A percentile compares a stretch with the other conserved stretches of the same genome.
phyloP scores from a whole-genome alignment of 495 filamentous ascomycete genomes.

The Trichoderma erinaceum region DNA sequence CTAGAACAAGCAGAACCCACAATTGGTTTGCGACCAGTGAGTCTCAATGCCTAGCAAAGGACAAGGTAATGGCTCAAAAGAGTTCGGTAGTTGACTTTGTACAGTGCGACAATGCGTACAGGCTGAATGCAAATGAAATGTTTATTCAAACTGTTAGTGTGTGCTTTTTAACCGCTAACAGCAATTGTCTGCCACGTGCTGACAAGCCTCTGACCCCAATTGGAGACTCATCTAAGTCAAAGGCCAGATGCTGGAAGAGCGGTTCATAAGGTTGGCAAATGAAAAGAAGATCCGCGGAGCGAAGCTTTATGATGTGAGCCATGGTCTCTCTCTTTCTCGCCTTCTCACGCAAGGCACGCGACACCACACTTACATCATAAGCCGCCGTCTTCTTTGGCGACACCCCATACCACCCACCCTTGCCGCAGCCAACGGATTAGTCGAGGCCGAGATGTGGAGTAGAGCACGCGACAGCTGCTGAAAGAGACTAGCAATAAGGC shows the following conservation, averaged over 20 bases:
- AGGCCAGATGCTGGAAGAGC: background rate
- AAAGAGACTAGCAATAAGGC: background rate
- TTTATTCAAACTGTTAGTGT: background rate
- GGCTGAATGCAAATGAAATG: background rate
- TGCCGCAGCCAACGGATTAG: background rate
- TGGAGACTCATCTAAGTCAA: background rate
- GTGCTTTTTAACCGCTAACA: background rate
- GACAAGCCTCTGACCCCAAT: background rate
- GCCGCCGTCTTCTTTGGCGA: background rate
- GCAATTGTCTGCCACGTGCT: background rate
- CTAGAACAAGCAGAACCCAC: no score
- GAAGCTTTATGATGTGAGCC: slow-evolving; percentile 13
- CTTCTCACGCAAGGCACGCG: background rate
- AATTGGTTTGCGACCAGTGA: no score
- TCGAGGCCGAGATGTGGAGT: background rate
- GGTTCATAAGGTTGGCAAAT: background rate
- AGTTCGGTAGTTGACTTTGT: background rate
- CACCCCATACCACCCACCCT: background rate
- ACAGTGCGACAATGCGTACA: background rate
- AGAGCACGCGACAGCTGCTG: slow-evolving; percentile 8
- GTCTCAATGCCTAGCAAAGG: no score
- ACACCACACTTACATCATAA: background rate
- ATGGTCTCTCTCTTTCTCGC: background rate
- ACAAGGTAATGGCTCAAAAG: background rate
- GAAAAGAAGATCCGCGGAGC: background rate